Conservation (phyloP, 2,329 filamentous ascomycete genomes). For the Massarina eburnea region DNA sequence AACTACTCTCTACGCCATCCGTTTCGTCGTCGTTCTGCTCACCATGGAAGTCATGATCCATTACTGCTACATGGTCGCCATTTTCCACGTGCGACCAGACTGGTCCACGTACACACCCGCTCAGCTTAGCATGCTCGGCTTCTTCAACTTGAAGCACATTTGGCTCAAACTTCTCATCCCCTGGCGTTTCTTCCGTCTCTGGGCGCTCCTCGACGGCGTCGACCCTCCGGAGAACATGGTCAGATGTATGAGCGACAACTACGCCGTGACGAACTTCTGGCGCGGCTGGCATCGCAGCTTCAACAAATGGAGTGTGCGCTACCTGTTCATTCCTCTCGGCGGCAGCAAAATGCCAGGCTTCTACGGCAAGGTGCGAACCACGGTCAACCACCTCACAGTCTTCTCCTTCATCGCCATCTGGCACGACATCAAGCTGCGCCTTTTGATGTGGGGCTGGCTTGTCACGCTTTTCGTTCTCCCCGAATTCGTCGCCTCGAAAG, state of each 20-base stretch:
- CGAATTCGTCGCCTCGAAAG: constrained; percentile 69
- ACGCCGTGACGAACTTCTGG: constrained; percentile 89
- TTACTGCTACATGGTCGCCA: constrained; percentile 91
- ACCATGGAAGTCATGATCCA: constrained; percentile 86
- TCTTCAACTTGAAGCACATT: constrained; percentile 94
- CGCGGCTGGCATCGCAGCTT: constrained; percentile 93
- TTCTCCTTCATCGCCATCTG: constrained; percentile 98
- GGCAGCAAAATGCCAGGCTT: constrained; percentile 54
- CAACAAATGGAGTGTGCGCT: constrained; percentile 92
- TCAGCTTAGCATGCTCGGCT: constrained; percentile 86
- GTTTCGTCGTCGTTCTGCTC: constrained; percentile 77
- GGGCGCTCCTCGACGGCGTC: constrained; percentile 85
- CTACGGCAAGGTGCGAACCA: constrained; percentile 56
- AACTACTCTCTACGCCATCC: constrained; percentile 78
- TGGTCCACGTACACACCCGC: constrained; percentile 85
- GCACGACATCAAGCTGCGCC: constrained; percentile 91
- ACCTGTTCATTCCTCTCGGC: constrained; percentile 90
- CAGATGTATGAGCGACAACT: constrained; percentile 94
- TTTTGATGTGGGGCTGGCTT: constrained; percentile 96
- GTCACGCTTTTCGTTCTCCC: constrained; percentile 92
- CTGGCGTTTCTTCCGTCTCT: constrained; percentile 98
- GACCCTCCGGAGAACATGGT: constrained; percentile 99
- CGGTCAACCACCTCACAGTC: constrained; percentile 77
- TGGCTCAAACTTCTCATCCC: constrained; percentile 97
- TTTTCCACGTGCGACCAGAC: constrained; percentile 75